phyloP scores from a whole-genome alignment of 805 yeast species.

The Kodamaea kaohsiungensis region DNA sequence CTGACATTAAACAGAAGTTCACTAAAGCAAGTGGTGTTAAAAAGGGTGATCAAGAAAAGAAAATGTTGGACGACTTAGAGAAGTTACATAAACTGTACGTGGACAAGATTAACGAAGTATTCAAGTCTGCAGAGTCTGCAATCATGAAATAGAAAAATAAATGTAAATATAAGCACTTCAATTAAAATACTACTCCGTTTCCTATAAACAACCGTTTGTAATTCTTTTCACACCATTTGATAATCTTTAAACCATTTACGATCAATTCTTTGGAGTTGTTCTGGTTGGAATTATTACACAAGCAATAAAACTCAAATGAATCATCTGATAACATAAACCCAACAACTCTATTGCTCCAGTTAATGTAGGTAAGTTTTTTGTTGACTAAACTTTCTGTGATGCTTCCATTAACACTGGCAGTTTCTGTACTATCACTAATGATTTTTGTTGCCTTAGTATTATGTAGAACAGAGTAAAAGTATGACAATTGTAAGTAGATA shows the following conservation, averaged over 20 bases:
- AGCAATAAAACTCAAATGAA: conserved; percentile 38
- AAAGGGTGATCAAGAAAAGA: conserved; percentile 52
- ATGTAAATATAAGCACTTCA: too few species aligned
- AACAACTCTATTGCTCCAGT: conserved; percentile 20
- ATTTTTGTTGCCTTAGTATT: conserved; percentile 27
- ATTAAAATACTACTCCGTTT: conserved; percentile 63
- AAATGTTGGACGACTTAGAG: conserved; percentile 63
- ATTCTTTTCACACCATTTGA: conserved; percentile 74
- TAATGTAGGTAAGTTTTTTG: conserved; percentile 46
- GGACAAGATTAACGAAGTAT: conserved; percentile 50
- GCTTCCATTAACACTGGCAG: conserved; percentile 18
- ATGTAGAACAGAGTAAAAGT: conserved; percentile 32
- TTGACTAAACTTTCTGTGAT: conserved; percentile 17
- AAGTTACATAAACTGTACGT: conserved; percentile 64
- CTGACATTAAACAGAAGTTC: conserved; percentile 58
- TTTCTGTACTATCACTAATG: conserved; percentile 8
- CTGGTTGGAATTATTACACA: conserved; percentile 36
- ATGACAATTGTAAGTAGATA: conserved; percentile 38
- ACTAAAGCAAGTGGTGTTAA: conserved; percentile 50
- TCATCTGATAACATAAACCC: conserved; percentile 42
- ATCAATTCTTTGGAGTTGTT: conserved; percentile 59
- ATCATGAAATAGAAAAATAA: conserved; percentile 40
- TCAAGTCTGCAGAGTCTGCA: conserved; percentile 27
- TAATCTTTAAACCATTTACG: conserved; percentile 60
- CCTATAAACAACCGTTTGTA: conserved; percentile 71